Base-by-base conservation (phyloP, 139 green algal genomes). In the Haematococcus lacustris region DNA sequence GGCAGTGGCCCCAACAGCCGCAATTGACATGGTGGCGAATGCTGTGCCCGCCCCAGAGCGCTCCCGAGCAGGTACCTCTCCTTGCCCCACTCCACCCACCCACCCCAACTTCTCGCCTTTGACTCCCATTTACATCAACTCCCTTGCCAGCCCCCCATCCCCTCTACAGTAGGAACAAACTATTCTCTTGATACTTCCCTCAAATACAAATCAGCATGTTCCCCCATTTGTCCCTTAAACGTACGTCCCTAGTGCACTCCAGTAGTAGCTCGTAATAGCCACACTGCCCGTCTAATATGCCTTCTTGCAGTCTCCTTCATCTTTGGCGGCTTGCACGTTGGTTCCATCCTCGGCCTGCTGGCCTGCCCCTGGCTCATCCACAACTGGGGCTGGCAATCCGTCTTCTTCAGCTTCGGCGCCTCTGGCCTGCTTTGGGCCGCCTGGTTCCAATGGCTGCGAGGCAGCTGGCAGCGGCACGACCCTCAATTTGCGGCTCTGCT, bases 281-380 rank as follows among this genome's bases (percentile, higher is more conserved):
- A 57, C 13, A 57, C 13, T 28, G 47, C 13, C 13, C 47, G 47
- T 57, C 47, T 21, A 21, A 28, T 57, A 28, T 57, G 47, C 47
- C 47, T 21, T 13, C 47, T 28, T 30, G 53, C 53, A 64, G 89
- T 93, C 3, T 86, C 86, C 37, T 91, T 94, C 67, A 85, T 95
- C 35, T 98, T 98, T 81, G 85, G 80, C 26, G 95, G 94, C 17
- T 87, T 99, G 62, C 93, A 98, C 76, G 84, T 97, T 2, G 95
- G 95, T 50, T 89, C 70, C 71, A 88, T 98, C 67, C 38, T 93
- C 17, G 92, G 93, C 28, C 84, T 97, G 51, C 62, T 95, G 13
- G 73, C 89, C 0, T 87, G 88, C 47, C 92, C 90, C 0, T 23
- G 73, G 5, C 71, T 92, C 17, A 95, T 98, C 37, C 73, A 90